A percentile compares a stretch with the other conserved stretches of the same genome.
These are phyloP conservation scores for Diaporthe amygdali DNA, from an alignment of 2,329 filamentous ascomycete species.

Conservation along the genomic window DNA sequence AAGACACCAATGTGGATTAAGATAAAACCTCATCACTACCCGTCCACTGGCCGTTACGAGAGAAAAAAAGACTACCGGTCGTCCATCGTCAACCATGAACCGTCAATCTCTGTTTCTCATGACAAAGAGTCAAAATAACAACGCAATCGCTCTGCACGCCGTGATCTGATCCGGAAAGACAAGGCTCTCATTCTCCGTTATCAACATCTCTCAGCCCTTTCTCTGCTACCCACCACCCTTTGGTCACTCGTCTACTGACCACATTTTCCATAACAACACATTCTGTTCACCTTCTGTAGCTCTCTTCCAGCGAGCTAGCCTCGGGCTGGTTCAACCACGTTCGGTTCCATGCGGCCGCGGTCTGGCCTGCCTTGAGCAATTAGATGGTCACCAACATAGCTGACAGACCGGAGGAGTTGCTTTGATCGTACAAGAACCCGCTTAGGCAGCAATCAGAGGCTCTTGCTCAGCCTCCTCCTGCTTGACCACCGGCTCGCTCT, in stretches of 20 bases:
- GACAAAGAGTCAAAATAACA: slow-evolving; percentile 14
- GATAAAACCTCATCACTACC: slow-evolving; percentile 14
- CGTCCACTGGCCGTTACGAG: slow-evolving; percentile 14
- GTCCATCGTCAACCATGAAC: slow-evolving; percentile 24
- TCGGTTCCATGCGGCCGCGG: neutral
- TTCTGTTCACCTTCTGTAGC: neutral
- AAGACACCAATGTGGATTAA: slow-evolving; percentile 31
- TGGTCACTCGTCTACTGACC: neutral
- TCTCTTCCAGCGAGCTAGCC: neutral
- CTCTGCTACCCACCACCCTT: neutral
- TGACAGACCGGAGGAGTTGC: neutral
- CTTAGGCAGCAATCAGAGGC: slow-evolving; percentile 39
- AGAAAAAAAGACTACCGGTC: slow-evolving; percentile 19
- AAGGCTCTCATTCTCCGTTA: neutral
- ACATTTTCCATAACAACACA: neutral
- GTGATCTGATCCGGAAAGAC: slow-evolving; percentile 13
- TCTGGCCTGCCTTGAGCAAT: neutral
- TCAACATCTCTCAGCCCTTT: slow-evolving; percentile 1
- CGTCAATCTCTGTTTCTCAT: slow-evolving; percentile 15
- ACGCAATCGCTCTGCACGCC: slow-evolving; percentile 24
- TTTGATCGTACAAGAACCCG: neutral
- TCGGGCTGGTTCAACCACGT: neutral
- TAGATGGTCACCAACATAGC: neutral
- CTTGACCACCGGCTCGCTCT: slow-evolving; percentile 34
- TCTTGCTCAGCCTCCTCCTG: slow-evolving; percentile 38